Conservation (phyloP, 2,329 filamentous ascomycete genomes). For the Botrytis hyacinthi region DNA sequence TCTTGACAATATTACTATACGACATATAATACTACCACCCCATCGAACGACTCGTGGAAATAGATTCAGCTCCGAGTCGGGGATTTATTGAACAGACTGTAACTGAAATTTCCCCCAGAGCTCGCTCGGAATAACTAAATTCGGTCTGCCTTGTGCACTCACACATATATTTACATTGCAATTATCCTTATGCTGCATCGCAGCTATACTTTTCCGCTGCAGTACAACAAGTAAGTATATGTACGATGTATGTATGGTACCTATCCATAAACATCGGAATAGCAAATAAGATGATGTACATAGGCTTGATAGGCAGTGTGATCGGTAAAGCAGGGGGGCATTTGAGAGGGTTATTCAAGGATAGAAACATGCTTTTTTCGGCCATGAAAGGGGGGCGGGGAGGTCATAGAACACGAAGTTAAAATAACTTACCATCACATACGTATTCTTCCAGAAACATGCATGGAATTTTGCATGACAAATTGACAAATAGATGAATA, state of each 20-base stretch:
- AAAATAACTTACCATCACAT: slow-evolving; percentile 13
- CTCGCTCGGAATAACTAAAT: slow-evolving; percentile 13
- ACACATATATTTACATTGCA: neutral
- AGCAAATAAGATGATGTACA: slow-evolving; percentile 14
- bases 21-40: neutral
- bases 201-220: slow-evolving; percentile 13
- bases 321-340: slow-evolving; percentile 14
- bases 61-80: slow-evolving; percentile 18
- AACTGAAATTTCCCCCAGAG: neutral
- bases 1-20: neutral
- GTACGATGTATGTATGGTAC: neutral
- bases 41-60: slow-evolving; percentile 14
- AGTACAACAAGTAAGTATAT: slow-evolving; percentile 16
- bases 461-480: slow-evolving; percentile 16
- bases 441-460: slow-evolving; percentile 21
- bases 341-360: slow-evolving; percentile 1
- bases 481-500: slow-evolving; percentile 8
- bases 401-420: slow-evolving; percentile 20
- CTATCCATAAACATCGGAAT: neutral
- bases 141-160: neutral
- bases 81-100: neutral
- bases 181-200: slow-evolving; percentile 7
- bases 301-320: neutral
- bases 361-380: slow-evolving; percentile 7
- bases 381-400: slow-evolving; percentile 5